Evolutionary conservation across 495 filamentous ascomycete species (phyloP), one percentile per base, ranked within the genome.

Genomic region (Hypoxylon lenormandii): DNA sequence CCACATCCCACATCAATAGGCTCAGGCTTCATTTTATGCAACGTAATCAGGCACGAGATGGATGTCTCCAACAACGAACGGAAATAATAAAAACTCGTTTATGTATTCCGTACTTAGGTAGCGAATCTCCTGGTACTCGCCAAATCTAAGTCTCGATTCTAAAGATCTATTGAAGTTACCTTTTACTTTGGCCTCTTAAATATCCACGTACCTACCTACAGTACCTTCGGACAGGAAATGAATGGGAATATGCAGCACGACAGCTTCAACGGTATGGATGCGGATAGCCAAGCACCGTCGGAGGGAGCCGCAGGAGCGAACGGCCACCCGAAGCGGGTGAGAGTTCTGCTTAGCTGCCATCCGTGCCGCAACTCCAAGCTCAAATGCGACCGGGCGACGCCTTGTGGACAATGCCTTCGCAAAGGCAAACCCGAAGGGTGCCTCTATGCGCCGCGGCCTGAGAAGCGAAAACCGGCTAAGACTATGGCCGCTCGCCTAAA

Each of bases 401-500:
- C 74, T 12, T 76, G 80, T 69, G 66, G 72, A 12, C 78, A 81
- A 30, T 88, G 84, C 55, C 58, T 77, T 19, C 82, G 82, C 53
- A 80, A 80, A 54, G 81, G 79, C 33, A 73, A 77, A 36, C 70
- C 66, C 0, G 75, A 77, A 0, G 62, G 71, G 3, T 87, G 85
- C 66, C 71, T 71, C 1, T 85, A 86, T 69, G 81, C 80, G 11
- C 74, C 78, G 7, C 80, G 79, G 43, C 76, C 75, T 12, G 70
- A 79, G 45, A 82, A 82, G 50, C 21, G 47, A 10, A 73, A 70
- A 55, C 78, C 76, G 8, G 52, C 78, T 1, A 79, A 76, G 60
- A 81, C 74, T 69, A 82, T 86, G 79, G 78, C 83, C 16, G 81
- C 81, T 4, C 77, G 84, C 16, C 69, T 88, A 38, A 81, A 80